phyloP scores from a whole-genome alignment of 371 early-diverging fungal genomes.

The Basidiobolus meristosporus region DNA sequence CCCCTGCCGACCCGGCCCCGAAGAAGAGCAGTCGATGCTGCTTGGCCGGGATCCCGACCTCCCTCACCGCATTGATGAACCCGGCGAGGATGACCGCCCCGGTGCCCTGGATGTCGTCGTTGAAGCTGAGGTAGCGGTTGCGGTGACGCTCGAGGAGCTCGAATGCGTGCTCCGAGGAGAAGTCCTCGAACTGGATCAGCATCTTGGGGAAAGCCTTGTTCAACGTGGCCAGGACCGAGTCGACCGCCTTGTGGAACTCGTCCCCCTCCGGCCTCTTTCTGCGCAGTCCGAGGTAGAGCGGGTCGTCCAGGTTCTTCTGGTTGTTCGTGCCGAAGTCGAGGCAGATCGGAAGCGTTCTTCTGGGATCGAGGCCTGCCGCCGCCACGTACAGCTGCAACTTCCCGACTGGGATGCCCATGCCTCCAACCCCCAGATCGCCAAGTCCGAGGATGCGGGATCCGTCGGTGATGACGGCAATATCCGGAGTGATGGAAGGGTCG shows the following conservation, averaged over 20 bases:
- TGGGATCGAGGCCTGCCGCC: slow-evolving; percentile 75
- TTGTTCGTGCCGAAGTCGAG: slow-evolving; percentile 84
- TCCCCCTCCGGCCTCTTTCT: slow-evolving; percentile 46
- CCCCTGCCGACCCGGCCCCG: slow-evolving; percentile 76
- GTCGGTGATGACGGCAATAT: slow-evolving; percentile 80
- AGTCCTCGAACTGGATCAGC: slow-evolving; percentile 85
- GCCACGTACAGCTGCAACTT: slow-evolving; percentile 82
- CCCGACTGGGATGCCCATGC: slow-evolving; percentile 84
- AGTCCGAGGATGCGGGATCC: slow-evolving; percentile 84
- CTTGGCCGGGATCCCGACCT: slow-evolving; percentile 28
- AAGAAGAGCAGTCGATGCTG: slow-evolving; percentile 76
- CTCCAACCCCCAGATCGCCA: slow-evolving; percentile 80
- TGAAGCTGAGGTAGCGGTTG: slow-evolving; percentile 43
- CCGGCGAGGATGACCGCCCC: slow-evolving; percentile 83
- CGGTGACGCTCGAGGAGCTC: slow-evolving; percentile 46
- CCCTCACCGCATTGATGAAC: slow-evolving; percentile 66
- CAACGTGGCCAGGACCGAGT: slow-evolving; percentile 52
- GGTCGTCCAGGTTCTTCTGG: slow-evolving; percentile 50
- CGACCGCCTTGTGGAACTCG: slow-evolving; percentile 56
- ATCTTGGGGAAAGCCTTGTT: slow-evolving; percentile 47
- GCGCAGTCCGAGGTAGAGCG: slow-evolving; percentile 67
- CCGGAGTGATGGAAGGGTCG: slow-evolving; percentile 23
- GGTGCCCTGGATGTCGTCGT: too few relatives aligned
- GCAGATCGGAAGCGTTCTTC: slow-evolving; percentile 66
- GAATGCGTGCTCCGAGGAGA: slow-evolving; percentile 74